Evolutionary conservation across 495 filamentous ascomycete species (phyloP).

Genomic region (Bryoglossum gracile): DNA sequence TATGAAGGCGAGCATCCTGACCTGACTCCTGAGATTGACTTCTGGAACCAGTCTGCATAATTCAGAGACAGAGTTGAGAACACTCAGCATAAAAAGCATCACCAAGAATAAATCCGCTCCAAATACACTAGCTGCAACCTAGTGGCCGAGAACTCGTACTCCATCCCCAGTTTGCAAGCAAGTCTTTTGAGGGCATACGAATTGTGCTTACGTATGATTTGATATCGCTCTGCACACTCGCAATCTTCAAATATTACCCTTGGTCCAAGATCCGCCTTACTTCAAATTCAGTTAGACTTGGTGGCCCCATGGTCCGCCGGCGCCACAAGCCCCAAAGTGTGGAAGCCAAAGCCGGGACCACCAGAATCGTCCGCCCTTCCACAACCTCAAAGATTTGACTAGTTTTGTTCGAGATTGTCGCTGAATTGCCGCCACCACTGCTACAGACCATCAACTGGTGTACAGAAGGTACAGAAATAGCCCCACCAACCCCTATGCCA

Average conservation of each 20-base stretch:
- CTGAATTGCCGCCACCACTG: too few species aligned
- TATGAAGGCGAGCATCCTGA: neutral
- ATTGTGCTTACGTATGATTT: slow-evolving; percentile 7
- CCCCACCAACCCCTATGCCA: too few species aligned
- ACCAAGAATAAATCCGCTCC: too few species aligned
- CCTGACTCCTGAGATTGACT: neutral
- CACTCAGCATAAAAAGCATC: too few species aligned
- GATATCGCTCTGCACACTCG: slow-evolving; percentile 10
- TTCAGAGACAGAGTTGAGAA: too few species aligned
- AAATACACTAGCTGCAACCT: neutral
- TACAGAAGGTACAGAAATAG: too few species aligned
- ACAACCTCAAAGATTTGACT: too few species aligned
- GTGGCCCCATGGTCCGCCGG: too few species aligned
- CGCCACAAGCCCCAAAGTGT: too few species aligned
- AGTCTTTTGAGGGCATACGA: neutral
- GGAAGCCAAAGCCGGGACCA: slow-evolving; percentile 7
- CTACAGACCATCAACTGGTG: too few species aligned
- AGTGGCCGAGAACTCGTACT: neutral
- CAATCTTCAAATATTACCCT: slow-evolving; percentile 11
- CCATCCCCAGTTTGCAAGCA: neutral
- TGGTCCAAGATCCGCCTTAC: slow-evolving; percentile 2
- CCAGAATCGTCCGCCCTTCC: too few species aligned
- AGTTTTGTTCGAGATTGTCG: too few species aligned
- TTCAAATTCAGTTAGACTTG: slow-evolving; percentile 1
- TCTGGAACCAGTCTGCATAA: neutral